Base-by-base conservation (phyloP, 257 asterid genomes). In the Nicotiana undulata region DNA sequence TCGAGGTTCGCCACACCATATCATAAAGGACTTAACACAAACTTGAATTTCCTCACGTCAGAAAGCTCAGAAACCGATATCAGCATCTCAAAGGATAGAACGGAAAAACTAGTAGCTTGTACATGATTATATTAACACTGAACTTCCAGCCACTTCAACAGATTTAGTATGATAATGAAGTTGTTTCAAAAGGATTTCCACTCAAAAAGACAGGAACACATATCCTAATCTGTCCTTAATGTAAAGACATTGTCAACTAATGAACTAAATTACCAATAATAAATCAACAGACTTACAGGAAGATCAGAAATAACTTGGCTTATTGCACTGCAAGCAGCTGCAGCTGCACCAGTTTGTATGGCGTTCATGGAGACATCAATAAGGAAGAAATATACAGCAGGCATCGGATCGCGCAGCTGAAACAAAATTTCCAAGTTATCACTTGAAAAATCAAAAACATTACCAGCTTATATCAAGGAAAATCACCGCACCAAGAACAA, bases 361-460 rank as follows among this genome's bases (percentile, higher is more conserved):
- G 99, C 94, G 52, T 92, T 90, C 96, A 92, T 89, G 78, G 99
- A 95, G 80, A 93, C 99, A 87, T 95, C 99, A 85, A 95, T 83
- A 51, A 95, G 89, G 89, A 95, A 93, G 92, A 93, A 93, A 80
- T 87, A 95, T 76, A 93, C 95, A 37, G 98, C 94, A 59, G 98
- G 99, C 98, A 95, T 92, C 58, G 99, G 99, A 86, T 93, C 96
- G 10, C 97, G 92, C 80, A 96, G 97, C 99, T 96, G 93, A 86
- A 84, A 79, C 29, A 18, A 46, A n/a, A 72, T 17, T 64, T 17
- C 44, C 51, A 65, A 4, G 16, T 65, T 65, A 65, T 65, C 51
- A 31, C 49, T 31, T 17, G 44, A 37, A 31, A 7, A 65, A 31
- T 64, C 49, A 64, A 64, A 64, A 31, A 31, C 49, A 16, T 55